Evolutionary conservation across 2,329 filamentous ascomycete species (phyloP), one percentile per base, ranked within the genome.

Genomic region (Chaetomiaceae sp.): DNA sequence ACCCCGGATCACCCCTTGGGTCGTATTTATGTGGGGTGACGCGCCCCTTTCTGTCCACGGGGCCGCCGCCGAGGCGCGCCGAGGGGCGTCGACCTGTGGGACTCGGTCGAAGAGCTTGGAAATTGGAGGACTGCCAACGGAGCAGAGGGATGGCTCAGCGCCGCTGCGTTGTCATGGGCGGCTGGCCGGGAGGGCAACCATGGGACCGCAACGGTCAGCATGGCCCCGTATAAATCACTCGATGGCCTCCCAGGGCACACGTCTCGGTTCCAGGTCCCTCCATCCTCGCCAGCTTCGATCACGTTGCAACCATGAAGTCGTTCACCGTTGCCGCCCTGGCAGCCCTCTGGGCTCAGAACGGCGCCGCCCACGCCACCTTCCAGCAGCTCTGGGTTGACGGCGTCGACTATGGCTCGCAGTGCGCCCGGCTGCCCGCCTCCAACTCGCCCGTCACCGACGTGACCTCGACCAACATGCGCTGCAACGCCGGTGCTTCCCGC

Each of bases 361-460:
- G 67, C 17, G 64, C 70, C 33, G 72, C 70, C 51, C 79, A 81
- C 62, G 75, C 79, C 27, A 79, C 71, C 40, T 80, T 78, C 66
- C 77, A 81, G 59, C 64, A 76, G 4, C 66, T 78, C 43, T 79
- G 75, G 74, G 71, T 77, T 31, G 68, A 72, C 47, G 74, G 70
- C 17, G 65, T 69, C 14, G 75, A 71, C 57, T 64, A 72, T 66
- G 71, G 69, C 22, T 59, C 65, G 5, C 67, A 70, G 54, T 82
- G 78, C 59, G 76, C 74, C 33, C 73, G 80, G 48, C 53, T 77
- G 0, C 78, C 78, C 1, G 46, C 65, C 0, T 75, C 67, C 63
- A 84, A 83, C 68, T 75, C 65, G 12, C 79, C 79, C 4, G 71
- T 82, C 6, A 73, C 70, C 12, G 69, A 74, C 58, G 73, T 78